Percentiles rank a stretch among this genome's conserved stretches.
Conservation (phyloP, 176 grass and related monocot species). For the Stipa capillata region DNA sequence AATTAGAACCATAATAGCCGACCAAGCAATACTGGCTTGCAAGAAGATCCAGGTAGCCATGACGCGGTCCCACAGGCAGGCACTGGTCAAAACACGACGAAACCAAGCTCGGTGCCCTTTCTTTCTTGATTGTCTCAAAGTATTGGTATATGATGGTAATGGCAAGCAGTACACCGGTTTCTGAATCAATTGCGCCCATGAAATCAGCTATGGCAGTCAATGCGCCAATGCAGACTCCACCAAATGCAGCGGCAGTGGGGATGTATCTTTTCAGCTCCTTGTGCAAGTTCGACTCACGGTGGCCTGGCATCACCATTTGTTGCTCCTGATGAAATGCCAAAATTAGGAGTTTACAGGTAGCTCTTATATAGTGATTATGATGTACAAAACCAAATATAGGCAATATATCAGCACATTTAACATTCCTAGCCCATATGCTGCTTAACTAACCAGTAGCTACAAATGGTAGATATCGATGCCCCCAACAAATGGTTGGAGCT, state of each 20-base stretch:
- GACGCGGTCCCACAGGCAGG: no score
- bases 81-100: no score
- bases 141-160: neutral
- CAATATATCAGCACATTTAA: neutral
- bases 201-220: constrained; percentile 28
- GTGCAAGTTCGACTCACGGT: constrained; percentile 14
- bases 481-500: neutral
- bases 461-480: neutral
- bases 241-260: neutral
- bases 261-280: constrained; percentile 25
- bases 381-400: neutral
- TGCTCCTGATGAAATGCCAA: neutral
- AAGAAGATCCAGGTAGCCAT: no score
- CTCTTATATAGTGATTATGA: neutral
- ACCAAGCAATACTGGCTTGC: no score
- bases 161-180: neutral
- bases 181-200: constrained; percentile 26
- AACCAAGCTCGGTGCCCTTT: neutral
- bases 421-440: neutral
- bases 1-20: neutral
- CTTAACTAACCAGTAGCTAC: neutral
- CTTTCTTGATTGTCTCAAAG: neutral
- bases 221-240: constrained; percentile 21
- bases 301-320: neutral
- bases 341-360: no score